These are phyloP conservation scores for Orbilia javanica DNA, from an alignment of 2,329 filamentous ascomycete genomes.

Conservation along the genomic window DNA sequence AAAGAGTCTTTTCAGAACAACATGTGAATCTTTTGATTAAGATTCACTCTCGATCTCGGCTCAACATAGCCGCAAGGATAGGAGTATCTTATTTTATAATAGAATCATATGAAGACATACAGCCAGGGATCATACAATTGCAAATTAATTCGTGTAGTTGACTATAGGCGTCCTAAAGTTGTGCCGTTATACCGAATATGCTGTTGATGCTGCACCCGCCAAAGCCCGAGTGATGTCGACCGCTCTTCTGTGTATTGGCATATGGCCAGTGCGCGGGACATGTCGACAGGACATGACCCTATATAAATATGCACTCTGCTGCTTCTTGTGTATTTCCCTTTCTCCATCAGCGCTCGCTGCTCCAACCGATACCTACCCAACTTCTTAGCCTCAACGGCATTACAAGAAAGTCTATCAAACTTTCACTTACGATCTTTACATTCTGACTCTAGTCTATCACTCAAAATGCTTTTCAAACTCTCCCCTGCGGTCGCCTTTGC, in stretches of 20 bases:
- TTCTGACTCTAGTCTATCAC: neutral
- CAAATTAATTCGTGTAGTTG: too few relatives aligned
- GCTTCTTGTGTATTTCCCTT: neutral
- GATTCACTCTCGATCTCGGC: neutral
- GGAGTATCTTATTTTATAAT: neutral
- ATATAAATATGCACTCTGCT: neutral
- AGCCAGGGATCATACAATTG: neutral
- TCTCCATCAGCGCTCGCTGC: neutral
- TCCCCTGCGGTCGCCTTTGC: neutral
- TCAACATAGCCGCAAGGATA: neutral
- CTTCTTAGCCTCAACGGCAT: slow-evolving; percentile 16
- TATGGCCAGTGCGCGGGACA: neutral
- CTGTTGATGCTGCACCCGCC: neutral
- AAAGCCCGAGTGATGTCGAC: neutral
- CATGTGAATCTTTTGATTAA: neutral
- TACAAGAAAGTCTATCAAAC: slow-evolving; percentile 2
- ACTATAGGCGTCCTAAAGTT: neutral
- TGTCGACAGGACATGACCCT: neutral
- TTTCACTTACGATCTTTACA: slow-evolving; percentile 6
- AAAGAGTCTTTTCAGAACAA: too few relatives aligned
- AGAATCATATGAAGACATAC: neutral
- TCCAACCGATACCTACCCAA: neutral
- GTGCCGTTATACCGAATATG: neutral
- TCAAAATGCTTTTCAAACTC: slow-evolving; percentile 16
- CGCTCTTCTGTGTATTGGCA: neutral